Evolutionary conservation across 106 monocot genomes (phyloP), one percentile per base, ranked within the genome.

Genomic region (Alisma plantagoaquatica): DNA sequence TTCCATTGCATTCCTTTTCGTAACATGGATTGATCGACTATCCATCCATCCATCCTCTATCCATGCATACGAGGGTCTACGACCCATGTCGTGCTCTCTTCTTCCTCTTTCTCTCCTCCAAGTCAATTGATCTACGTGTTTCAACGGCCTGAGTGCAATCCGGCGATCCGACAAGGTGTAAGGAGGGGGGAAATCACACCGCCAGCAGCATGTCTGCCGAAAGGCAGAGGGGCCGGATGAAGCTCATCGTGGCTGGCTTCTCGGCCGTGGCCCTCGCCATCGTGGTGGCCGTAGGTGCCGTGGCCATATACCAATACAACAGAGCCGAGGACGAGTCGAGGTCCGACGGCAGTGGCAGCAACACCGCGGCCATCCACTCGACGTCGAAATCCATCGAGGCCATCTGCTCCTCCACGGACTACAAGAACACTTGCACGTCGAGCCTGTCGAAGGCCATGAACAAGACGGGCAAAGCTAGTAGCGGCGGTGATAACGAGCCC

Each of bases 341-440:
- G 21, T 35, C 55, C n/a, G n/a, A n/a, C n/a, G n/a, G n/a, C n/a
- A 24, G 3, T 23, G 33, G 41, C 45, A 29, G 75, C 48, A 49
- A 28, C 20, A 33, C 23, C 49, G 75, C 10, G 74, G 77, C 67
- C 63, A 53, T 59, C 57, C 41, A 71, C 43, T 43, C 35, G 27
- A 65, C 35, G 28, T 59, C 51, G 11, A 61, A 26, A 56, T 54
- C 30, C 41, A 50, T 69, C n/a, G 22, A 69, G 68, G 21, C 41
- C 51, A 31, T 69, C 18, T 69, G n/a, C n/a, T n/a, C n/a, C n/a
- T n/a, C n/a, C n/a, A n/a, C n/a, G n/a, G n/a, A n/a, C n/a, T n/a
- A n/a, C 59, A 59, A 60, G 42, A 17, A 60, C 25, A 17, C 58
- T 3, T 69, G 68, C 42, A 52, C 35, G 29, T 50, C 59, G 3